Conservation (phyloP, 129 eudicot species). For the Scalesia atractyloides region DNA sequence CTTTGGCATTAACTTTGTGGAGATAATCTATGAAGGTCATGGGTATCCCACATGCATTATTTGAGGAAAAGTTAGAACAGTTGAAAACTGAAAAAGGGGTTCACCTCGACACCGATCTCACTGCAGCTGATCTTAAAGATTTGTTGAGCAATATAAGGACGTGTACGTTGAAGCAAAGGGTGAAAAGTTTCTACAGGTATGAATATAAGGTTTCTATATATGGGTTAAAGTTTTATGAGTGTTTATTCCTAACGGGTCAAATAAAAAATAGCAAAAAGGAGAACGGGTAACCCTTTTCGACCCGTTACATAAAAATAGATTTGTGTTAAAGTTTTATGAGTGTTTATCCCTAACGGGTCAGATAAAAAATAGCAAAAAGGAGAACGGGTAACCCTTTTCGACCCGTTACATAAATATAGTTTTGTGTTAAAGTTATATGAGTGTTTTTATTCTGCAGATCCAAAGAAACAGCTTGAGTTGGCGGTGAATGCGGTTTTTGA, state of each 20-base stretch:
- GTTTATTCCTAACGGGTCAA: background rate
- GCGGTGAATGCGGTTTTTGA: conserved; percentile 92
- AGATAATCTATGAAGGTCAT: conserved; percentile 59
- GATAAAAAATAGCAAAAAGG: background rate
- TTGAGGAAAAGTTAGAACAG: conserved; percentile 71
- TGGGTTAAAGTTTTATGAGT: background rate
- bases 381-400: background rate
- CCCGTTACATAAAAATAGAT: background rate
- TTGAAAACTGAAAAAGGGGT: conserved; percentile 63
- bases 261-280: no score
- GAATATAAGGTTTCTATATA: background rate
- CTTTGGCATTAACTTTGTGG: background rate
- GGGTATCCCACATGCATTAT: conserved; percentile 83
- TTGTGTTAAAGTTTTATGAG: background rate
- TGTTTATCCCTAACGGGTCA: background rate
- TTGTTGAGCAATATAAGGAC: conserved; percentile 78
- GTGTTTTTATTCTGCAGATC: conserved; percentile 50
- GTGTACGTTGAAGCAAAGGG: conserved; percentile 87
- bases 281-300: background rate
- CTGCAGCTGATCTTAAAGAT: conserved; percentile 89
- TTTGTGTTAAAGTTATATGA: no score
- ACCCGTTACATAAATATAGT: background rate
- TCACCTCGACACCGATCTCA: conserved; percentile 77
- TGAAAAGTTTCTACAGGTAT: conserved; percentile 80
- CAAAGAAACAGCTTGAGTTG: conserved; percentile 74